Percentiles rank a stretch among this genome's conserved stretches.
phyloP scores from a whole-genome alignment of 2,329 filamentous ascomycete species.

The Ramularia endophylla region DNA sequence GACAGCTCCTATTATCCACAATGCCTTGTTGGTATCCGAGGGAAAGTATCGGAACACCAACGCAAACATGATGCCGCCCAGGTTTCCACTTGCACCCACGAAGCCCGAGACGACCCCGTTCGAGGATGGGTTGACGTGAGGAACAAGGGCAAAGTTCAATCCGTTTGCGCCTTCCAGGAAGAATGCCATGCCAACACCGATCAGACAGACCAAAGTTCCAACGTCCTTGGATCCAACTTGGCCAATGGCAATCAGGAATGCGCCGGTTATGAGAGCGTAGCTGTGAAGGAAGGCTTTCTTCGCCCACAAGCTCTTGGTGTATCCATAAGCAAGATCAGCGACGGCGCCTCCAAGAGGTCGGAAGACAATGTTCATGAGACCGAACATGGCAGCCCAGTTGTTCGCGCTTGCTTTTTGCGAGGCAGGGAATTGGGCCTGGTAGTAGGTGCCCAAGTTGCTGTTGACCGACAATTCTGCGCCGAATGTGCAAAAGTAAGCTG shows the following conservation, averaged over 20 bases:
- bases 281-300: slow-evolving; percentile 59
- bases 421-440: slow-evolving; percentile 48
- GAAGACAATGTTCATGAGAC: slow-evolving; percentile 64
- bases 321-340: slow-evolving; percentile 51
- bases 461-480: slow-evolving; percentile 57
- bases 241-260: slow-evolving; percentile 58
- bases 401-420: slow-evolving; percentile 36
- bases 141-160: slow-evolving; percentile 78
- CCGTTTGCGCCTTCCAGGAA: slow-evolving; percentile 84
- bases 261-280: slow-evolving; percentile 52
- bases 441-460: slow-evolving; percentile 55
- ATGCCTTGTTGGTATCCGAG: slow-evolving; percentile 59
- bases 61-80: slow-evolving; percentile 80
- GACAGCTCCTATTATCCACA: slow-evolving; percentile 80
- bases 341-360: slow-evolving; percentile 61
- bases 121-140: slow-evolving; percentile 75
- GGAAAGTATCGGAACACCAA: slow-evolving; percentile 74
- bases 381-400: slow-evolving; percentile 67
- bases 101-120: slow-evolving; percentile 76
- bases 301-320: slow-evolving; percentile 50
- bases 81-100: slow-evolving; percentile 73
- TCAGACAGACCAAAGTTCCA: slow-evolving; percentile 66
- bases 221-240: slow-evolving; percentile 56
- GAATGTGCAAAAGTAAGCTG: slow-evolving; percentile 56
- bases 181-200: slow-evolving; percentile 69